Percentiles rank a stretch among this genome's conserved stretches.
phyloP scores from a whole-genome alignment of 176 grass and related monocot genomes.

The barley (Hordeum vulgare) region DNA sequence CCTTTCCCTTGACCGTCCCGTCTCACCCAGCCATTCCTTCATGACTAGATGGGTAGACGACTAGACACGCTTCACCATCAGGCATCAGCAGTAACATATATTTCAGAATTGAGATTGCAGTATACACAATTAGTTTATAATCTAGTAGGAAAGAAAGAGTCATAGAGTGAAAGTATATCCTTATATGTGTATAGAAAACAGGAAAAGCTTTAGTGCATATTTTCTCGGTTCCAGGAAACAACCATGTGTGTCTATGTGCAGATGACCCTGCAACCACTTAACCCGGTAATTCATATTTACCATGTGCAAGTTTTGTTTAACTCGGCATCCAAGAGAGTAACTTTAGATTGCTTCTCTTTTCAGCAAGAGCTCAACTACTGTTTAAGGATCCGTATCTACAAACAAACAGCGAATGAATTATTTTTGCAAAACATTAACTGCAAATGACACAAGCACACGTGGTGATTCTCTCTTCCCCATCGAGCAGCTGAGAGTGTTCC shows the following conservation, averaged over 20 bases:
- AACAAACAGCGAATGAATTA: slow-evolving; percentile 30
- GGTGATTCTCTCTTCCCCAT: background rate
- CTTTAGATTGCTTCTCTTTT: slow-evolving; percentile 22
- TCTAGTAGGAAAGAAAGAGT: background rate
- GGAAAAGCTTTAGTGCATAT: background rate
- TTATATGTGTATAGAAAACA: background rate
- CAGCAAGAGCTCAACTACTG: slow-evolving; percentile 64
- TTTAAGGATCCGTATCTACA: slow-evolving; percentile 72
- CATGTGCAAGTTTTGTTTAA: background rate
- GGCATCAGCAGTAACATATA: too few species aligned
- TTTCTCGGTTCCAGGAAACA: background rate
- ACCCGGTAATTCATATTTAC: slow-evolving; percentile 49
- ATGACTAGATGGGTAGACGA: background rate
- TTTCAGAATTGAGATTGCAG: too few species aligned
- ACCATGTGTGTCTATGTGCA: slow-evolving; percentile 54
- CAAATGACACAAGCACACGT: background rate
- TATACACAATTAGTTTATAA: background rate
- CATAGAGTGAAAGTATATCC: background rate
- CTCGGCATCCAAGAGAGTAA: slow-evolving; percentile 7
- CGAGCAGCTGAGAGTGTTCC: background rate
- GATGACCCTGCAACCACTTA: slow-evolving; percentile 91
- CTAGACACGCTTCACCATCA: too few species aligned
- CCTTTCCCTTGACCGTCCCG: background rate
- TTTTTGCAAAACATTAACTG: background rate
- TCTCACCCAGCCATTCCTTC: background rate